Percentiles rank a stretch among this genome's conserved stretches.
These are phyloP conservation scores for Coprinopsis sp. DNA, from an alignment of 768 basidiomycete genomes.

Conservation along the genomic window DNA sequence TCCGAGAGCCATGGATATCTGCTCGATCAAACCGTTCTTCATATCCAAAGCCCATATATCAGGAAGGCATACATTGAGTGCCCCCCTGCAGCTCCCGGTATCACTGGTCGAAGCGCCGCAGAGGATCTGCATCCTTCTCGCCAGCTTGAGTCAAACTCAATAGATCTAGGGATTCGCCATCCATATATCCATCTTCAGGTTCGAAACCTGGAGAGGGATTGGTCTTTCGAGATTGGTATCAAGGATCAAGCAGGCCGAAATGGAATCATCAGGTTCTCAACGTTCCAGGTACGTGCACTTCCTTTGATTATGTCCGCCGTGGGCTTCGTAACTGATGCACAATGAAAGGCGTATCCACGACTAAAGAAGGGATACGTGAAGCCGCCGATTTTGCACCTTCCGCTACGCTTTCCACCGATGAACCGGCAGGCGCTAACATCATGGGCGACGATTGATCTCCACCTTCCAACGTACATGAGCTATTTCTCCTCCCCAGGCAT, in stretches of 20 bases:
- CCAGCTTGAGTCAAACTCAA: too few species aligned
- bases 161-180: conserved; percentile 56
- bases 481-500: conserved; percentile 44
- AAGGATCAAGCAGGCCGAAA: conserved; percentile 56
- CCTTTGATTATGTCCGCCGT: conserved; percentile 7
- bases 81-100: conserved; percentile 32
- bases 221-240: conserved; percentile 73
- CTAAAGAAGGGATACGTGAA: conserved; percentile 35
- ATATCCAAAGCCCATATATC: conserved; percentile 74
- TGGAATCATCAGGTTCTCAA: conserved; percentile 65
- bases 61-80: conserved; percentile 63
- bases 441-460: conserved; percentile 63
- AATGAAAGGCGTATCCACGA: conserved; percentile 48
- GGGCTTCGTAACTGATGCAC: not conserved
- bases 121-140: too few species aligned
- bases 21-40: conserved; percentile 66
- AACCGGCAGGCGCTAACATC: conserved; percentile 58
- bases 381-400: conserved; percentile 64
- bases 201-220: conserved; percentile 60
- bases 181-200: conserved; percentile 76
- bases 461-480: conserved; percentile 55
- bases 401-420: conserved; percentile 55
- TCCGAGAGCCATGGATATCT: conserved; percentile 26
- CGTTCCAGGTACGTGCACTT: conserved; percentile 63
- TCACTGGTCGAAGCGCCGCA: too few species aligned